Base-by-base conservation (phyloP, 805 yeast species). In the Metschnikowia borealis region DNA sequence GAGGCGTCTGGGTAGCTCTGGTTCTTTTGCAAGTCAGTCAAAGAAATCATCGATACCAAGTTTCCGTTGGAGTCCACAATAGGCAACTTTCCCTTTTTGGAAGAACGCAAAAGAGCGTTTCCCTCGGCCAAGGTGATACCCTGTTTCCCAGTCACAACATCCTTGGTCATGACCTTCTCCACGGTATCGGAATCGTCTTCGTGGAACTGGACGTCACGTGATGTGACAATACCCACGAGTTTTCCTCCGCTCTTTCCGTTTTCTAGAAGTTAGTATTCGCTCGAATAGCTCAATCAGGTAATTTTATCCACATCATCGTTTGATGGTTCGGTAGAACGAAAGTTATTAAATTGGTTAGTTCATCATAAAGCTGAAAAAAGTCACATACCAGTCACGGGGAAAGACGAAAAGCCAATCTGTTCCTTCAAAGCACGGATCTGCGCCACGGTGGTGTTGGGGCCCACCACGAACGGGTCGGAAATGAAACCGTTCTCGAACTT, bases 301-400 rank as follows among this genome's bases (percentile, higher is more conserved):
- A 63, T 64, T 69, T 61, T 85, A 62, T 90, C 97, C 95, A 73
- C 97, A 89, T 81, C 96, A 87, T 90, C 94, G 96, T 86, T 84
- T 84, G 94, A 87, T 86, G 96, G 64, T 69, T 85, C 97, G 96
- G 98, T 85, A 92, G 99, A 92, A 92, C 98, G 99, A 92, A 92
- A 92, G 98, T 92, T 90, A 88, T 78, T 69, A 67, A 69, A 62
- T 58, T 55, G 61, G 46, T 64, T 66, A 65, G 65, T 78, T 83
- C 87, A 83, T 83, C 88, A 83, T 17, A 48, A 53, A 55, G 45
- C 41, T 52, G 55, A 8, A 26, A 15, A 37, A 42, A 29, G 41
- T 53, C 55, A 90, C 99, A 79, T 88, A 94, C 98, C 97, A 73
- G 99, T 94, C 69, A 94, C 96, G 61, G 99, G 99, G 87, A 90